Conservation (phyloP, 345 rosid genomes). For the Populus nigra region DNA sequence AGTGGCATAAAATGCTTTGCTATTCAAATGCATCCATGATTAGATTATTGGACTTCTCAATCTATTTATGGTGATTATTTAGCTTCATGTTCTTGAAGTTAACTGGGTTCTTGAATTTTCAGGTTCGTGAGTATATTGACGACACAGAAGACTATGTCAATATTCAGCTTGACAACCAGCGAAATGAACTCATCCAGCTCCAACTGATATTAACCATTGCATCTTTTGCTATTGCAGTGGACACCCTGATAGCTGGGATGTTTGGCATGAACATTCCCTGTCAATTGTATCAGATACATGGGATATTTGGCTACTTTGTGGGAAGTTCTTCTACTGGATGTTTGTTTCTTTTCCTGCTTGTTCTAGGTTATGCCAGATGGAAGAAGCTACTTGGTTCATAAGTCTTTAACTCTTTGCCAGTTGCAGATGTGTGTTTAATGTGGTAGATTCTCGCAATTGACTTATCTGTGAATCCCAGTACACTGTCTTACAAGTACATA, state of each 20-base stretch:
- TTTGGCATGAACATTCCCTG: slow-evolving; percentile 87
- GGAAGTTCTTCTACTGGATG: slow-evolving; percentile 45
- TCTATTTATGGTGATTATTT: neutral
- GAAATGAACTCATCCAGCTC: slow-evolving; percentile 85
- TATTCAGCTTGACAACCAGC: slow-evolving; percentile 84
- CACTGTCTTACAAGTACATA: too few relatives aligned
- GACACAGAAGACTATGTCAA: slow-evolving; percentile 95
- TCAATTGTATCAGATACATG: slow-evolving; percentile 25
- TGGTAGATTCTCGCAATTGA: too few relatives aligned
- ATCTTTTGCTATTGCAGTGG: slow-evolving; percentile 65
- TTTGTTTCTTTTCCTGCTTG: slow-evolving; percentile 59
- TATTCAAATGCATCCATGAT: neutral
- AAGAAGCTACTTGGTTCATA: slow-evolving; percentile 81
- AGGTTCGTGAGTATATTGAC: slow-evolving; percentile 92
- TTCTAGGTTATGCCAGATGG: slow-evolving; percentile 90
- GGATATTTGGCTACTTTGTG: slow-evolving; percentile 58
- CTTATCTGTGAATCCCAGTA: too few relatives aligned
- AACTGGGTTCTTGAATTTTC: slow-evolving; percentile 9
- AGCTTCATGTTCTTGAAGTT: neutral
- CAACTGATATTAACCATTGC: slow-evolving; percentile 77
- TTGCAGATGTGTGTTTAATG: neutral
- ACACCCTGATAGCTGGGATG: slow-evolving; percentile 57
- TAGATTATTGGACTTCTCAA: neutral
- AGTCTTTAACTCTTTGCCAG: neutral
- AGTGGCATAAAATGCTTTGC: neutral